phyloP scores from a whole-genome alignment of 768 basidiomycete species.

The Rhizopogon vinicolor region DNA sequence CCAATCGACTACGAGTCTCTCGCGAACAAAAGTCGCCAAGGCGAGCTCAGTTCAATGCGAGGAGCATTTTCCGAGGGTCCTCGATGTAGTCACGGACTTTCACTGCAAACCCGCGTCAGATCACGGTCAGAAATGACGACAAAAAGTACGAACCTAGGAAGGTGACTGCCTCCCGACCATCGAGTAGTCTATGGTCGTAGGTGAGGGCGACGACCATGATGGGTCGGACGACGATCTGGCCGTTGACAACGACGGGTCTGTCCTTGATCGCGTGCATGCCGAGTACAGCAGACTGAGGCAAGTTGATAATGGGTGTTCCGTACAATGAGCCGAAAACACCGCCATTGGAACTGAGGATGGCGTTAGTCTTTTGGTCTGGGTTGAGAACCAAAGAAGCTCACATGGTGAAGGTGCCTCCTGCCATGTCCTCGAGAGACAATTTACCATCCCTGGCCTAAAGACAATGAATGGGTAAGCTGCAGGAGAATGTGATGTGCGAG shows the following conservation, averaged over 20 bases:
- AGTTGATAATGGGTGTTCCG: conserved; percentile 98
- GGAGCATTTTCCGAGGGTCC: conserved; percentile 89
- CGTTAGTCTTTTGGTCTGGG: neutral
- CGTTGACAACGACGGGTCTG: conserved; percentile 83
- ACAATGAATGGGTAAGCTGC: conserved; percentile 5
- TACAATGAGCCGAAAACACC: conserved; percentile 97
- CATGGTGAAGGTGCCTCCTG: conserved; percentile 99
- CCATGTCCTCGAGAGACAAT: conserved; percentile 96
- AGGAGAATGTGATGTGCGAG: neutral
- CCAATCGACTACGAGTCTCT: neutral
- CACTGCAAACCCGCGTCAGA: conserved; percentile 40
- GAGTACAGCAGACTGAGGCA: conserved; percentile 91
- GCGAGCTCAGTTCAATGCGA: conserved; percentile 27
- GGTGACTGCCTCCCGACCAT: conserved; percentile 93
- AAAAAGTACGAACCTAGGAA: conserved; percentile 77
- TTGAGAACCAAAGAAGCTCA: conserved; percentile 33
- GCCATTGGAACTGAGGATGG: conserved; percentile 77
- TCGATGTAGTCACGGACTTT: conserved; percentile 92
- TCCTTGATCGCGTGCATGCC: conserved; percentile 98
- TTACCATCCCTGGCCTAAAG: conserved; percentile 82
- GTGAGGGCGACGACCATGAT: conserved; percentile 95
- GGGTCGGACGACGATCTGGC: conserved; percentile 93
- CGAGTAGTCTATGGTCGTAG: conserved; percentile 93
- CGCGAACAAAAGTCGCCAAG: neutral
- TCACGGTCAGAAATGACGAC: neutral